Conservation (phyloP, 257 asterid species). For the Coffea canephora region DNA sequence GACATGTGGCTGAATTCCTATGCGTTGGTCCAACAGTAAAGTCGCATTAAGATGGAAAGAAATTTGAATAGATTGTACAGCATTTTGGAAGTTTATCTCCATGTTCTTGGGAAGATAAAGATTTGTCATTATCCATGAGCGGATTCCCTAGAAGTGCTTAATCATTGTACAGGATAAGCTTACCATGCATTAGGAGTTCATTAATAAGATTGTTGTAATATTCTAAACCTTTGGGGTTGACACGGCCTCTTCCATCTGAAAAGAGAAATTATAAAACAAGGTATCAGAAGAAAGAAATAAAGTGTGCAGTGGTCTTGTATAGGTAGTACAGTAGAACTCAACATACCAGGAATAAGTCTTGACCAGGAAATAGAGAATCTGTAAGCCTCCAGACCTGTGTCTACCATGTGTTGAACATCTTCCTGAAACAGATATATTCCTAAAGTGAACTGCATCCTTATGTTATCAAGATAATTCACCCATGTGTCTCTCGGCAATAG, state of each 20-base stretch:
- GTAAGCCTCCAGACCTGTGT: slow-evolving; percentile 25
- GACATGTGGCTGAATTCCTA: slow-evolving; percentile 56
- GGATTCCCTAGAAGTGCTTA: background rate
- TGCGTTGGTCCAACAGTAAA: slow-evolving; percentile 2
- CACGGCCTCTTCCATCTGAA: slow-evolving; percentile 31
- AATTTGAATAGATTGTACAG: background rate
- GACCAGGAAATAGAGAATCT: slow-evolving; percentile 34
- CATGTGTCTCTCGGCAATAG: too few relatives aligned
- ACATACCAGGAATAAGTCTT: slow-evolving; percentile 26
- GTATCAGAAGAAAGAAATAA: background rate
- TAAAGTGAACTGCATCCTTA: background rate
- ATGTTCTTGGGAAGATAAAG: too few relatives aligned
- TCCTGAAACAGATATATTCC: slow-evolving; percentile 18
- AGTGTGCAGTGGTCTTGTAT: background rate
- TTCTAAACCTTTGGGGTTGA: slow-evolving; percentile 40
- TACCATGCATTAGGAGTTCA: slow-evolving; percentile 42
- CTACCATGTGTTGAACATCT: slow-evolving; percentile 25
- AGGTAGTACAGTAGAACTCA: background rate
- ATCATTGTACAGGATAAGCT: background rate
- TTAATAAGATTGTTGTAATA: slow-evolving; percentile 46
- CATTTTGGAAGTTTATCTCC: background rate
- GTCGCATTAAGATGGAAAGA: too few relatives aligned
- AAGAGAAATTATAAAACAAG: background rate
- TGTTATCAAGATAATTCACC: too few relatives aligned
- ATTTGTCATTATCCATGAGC: background rate